Evolutionary conservation across 306 rosid genomes (phyloP), one percentile per base, ranked within the genome.

Genomic region (Sindora glabra): DNA sequence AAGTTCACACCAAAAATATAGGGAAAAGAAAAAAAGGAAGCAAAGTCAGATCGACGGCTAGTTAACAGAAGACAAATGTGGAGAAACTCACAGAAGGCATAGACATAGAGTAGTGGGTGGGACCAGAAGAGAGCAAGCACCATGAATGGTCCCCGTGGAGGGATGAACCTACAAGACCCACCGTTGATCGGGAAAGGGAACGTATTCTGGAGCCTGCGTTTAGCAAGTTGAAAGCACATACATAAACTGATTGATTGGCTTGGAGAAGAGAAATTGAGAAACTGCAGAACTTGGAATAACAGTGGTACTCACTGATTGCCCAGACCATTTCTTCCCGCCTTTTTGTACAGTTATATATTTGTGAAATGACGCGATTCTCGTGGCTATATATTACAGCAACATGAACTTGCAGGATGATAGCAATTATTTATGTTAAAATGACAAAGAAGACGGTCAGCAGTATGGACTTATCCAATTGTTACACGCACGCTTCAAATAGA

Each of bases 221-320:
- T 11, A 8, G 33, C 24, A 17, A 11, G 18, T 26, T 34, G 45
- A 32, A 36, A 48, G n/a, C 5, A 48, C 10, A 5, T 34, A 26
- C 6, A 50, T 16, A 30, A 52, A 3, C 5, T 3, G 37, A n/a
- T n/a, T n/a, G 3, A 5, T 25, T 14, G 3, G 1, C 11, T 7
- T 7, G 16, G 8, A 4, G n/a, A 8, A 26, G 4, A 26, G 30
- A 29, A 29, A 29, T 4, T 6, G 8, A 17, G 34, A 12, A 16
- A 26, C 33, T 17, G 22, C 17, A 15, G 14, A 10, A 3, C 10
- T 9, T 38, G 38, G 1, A 12, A n/a, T 10, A 4, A 3, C 15
- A 45, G 27, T 49, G 52, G 48, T 16, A 68, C 87, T 80, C 56
- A 84, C 96, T 64, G 59, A 75, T 82, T 68, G 68, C 68, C 82